Evolutionary conservation across 306 rosid genomes (phyloP).

Genomic region (Aeschynomene evenia): DNA sequence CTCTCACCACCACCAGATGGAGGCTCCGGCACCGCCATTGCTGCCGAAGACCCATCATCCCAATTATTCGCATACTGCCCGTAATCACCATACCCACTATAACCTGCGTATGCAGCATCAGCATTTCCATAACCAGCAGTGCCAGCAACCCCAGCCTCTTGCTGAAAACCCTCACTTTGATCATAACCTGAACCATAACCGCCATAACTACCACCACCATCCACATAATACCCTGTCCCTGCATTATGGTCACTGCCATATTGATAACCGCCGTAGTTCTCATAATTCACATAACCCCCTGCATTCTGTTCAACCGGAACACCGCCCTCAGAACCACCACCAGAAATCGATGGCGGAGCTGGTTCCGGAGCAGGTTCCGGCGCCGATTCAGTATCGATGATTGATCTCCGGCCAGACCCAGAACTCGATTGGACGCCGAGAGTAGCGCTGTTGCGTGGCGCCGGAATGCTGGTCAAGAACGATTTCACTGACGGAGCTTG

Average conservation of each 20-base stretch:
- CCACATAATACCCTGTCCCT: constrained; percentile 3
- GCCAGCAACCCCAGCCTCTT: constrained; percentile 39
- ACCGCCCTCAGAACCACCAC: constrained; percentile 23
- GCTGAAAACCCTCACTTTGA: constrained; percentile 34
- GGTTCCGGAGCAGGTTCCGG: constrained; percentile 5
- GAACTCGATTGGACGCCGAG: constrained; percentile 60
- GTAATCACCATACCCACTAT: constrained; percentile 41
- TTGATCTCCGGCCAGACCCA: constrained; percentile 68
- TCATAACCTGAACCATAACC: constrained; percentile 40
- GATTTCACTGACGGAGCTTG: constrained; percentile 58
- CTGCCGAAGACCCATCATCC: constrained; percentile 35
- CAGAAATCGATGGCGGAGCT: constrained; percentile 22
- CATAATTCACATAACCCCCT: constrained; percentile 33
- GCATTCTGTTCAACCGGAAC: constrained; percentile 33
- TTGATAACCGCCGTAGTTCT: constrained; percentile 31
- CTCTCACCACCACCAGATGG: constrained; percentile 34
- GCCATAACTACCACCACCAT: constrained; percentile 39
- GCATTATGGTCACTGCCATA: constrained; percentile 44
- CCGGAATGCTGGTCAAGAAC: constrained; percentile 75
- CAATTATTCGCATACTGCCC: constrained; percentile 49
- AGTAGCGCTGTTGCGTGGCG: constrained; percentile 62
- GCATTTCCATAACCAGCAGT: constrained; percentile 34
- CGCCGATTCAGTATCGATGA: constrained; percentile 43
- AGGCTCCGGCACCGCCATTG: constrained; percentile 25
- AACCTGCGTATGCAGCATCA: constrained; percentile 36